phyloP scores from a whole-genome alignment of 768 basidiomycete species.

The Crassisporium funariophilum region DNA sequence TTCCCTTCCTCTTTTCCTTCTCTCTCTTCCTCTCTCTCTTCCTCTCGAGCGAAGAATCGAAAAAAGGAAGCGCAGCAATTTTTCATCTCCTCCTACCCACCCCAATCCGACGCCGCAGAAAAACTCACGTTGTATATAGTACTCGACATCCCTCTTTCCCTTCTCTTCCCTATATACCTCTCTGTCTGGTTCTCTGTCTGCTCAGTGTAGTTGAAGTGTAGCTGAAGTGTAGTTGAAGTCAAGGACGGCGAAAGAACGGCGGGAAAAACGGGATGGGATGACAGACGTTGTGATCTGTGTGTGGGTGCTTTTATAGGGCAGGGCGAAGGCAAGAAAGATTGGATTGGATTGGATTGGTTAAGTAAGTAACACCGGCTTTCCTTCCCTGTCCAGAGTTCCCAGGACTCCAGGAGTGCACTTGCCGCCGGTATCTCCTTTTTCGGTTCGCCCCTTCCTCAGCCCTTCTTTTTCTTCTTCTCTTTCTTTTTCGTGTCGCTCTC shows the following conservation, averaged over 20 bases:
- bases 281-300: no score
- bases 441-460: neutral
- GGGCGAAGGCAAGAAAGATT: no score
- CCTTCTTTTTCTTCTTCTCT: constrained; percentile 42
- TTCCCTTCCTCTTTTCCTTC: constrained; percentile 8
- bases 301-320: no score
- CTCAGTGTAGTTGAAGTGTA: neutral
- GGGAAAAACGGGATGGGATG: no score
- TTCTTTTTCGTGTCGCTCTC: no score
- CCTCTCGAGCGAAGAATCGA: constrained; percentile 1
- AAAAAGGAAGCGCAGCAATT: constrained; percentile 1
- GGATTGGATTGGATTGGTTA: no score
- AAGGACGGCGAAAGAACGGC: neutral
- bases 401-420: constrained; percentile 12
- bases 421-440: constrained; percentile 20
- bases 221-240: neutral
- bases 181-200: neutral
- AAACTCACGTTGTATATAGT: constrained; percentile 26
- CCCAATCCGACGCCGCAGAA: neutral
- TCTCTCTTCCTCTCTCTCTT: constrained; percentile 1
- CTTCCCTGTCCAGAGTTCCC: neutral
- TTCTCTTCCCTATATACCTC: neutral
- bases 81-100: neutral
- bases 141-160: constrained; percentile 14
- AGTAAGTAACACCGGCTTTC: constrained; percentile 2